phyloP scores from a whole-genome alignment of 179 eudicot genomes.

The Silene coronaria region DNA sequence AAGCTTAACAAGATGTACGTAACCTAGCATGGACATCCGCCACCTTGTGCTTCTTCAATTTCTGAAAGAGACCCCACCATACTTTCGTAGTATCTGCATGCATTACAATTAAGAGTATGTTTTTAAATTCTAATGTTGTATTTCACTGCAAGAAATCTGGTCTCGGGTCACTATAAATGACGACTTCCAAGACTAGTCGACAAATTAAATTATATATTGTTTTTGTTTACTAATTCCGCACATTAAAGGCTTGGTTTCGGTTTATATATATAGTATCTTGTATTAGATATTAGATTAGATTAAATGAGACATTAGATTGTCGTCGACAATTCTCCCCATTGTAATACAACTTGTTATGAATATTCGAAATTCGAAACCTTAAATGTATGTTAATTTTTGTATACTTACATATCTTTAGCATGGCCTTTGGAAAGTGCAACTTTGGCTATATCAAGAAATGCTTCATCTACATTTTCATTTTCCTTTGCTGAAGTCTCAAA shows the following conservation, averaged over 20 bases:
- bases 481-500: constrained; percentile 67
- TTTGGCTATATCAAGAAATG: constrained; percentile 46
- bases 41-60: constrained; percentile 19
- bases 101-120: background rate
- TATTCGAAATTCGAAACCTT: background rate
- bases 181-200: too few relatives aligned
- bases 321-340: too few relatives aligned
- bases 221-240: too few relatives aligned
- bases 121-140: too few relatives aligned
- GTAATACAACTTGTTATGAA: too few relatives aligned
- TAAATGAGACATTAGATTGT: too few relatives aligned
- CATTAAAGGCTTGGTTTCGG: too few relatives aligned
- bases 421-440: constrained; percentile 47
- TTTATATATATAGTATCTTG: too few relatives aligned
- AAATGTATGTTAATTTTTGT: background rate
- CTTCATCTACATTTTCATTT: constrained; percentile 47
- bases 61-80: constrained; percentile 28
- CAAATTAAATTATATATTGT: too few relatives aligned
- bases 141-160: too few relatives aligned
- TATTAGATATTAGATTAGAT: too few relatives aligned
- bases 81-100: constrained; percentile 30
- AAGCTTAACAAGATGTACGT: background rate
- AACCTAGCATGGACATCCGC: constrained; percentile 29
- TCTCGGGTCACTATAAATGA: too few relatives aligned
- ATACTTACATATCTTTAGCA: constrained; percentile 51